phyloP scores from a whole-genome alignment of 177 flowering plant species.

The Vitis hybrid region DNA sequence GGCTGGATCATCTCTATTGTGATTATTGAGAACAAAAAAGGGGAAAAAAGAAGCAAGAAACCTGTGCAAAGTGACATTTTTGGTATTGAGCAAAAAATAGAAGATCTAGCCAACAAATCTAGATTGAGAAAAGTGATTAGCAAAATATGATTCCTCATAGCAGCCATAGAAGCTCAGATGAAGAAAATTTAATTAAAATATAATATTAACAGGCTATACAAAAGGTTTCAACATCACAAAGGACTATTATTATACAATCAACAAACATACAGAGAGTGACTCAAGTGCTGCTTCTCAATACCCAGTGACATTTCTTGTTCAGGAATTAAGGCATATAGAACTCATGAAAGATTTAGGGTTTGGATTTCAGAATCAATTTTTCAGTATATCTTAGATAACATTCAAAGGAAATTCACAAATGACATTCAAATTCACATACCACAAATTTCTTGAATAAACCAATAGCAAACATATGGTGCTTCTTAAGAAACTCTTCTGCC shows the following conservation, averaged over 20 bases:
- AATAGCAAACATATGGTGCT: constrained; percentile 49
- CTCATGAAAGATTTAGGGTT: not conserved
- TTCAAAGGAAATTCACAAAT: not conserved
- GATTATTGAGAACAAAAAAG: too few relatives aligned
- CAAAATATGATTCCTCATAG: too few relatives aligned
- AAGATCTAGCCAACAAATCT: too few relatives aligned
- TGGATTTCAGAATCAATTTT: not conserved
- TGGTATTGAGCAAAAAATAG: too few relatives aligned
- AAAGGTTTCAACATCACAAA: not conserved
- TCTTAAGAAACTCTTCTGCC: constrained; percentile 63
- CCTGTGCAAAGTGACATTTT: too few relatives aligned
- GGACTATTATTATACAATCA: not conserved
- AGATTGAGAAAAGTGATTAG: too few relatives aligned
- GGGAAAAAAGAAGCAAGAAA: too few relatives aligned
- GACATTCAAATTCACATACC: constrained; percentile 37
- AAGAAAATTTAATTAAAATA: not conserved
- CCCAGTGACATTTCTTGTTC: not conserved
- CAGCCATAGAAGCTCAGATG: too few relatives aligned
- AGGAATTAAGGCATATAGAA: not conserved
- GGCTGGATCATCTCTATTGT: too few relatives aligned
- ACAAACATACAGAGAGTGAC: not conserved
- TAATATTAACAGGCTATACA: not conserved
- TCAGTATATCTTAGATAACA: not conserved
- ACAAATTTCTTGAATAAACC: constrained; percentile 75
- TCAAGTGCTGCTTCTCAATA: not conserved